phyloP scores from a whole-genome alignment of 345 rosid species.

The Kandelia obovata region DNA sequence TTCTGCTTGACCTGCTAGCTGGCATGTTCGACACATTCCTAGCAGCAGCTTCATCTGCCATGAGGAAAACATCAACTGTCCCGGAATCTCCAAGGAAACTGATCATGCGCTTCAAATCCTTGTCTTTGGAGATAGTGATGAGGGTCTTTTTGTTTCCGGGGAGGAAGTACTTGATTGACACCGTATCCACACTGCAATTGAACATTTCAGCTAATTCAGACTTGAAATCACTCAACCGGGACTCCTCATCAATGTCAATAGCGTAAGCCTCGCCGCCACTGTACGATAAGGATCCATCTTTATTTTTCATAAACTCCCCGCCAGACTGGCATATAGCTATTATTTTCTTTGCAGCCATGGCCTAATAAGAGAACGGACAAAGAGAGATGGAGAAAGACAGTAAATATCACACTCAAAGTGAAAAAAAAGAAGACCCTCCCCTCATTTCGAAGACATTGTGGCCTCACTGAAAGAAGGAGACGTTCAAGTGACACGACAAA shows the following conservation, averaged over 20 bases:
- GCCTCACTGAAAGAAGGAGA: no score
- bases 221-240: conserved; percentile 59
- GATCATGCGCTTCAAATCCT: conserved; percentile 81
- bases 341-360: conserved; percentile 69
- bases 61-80: conserved; percentile 61
- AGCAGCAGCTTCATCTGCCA: conserved; percentile 56
- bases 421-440: no score
- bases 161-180: conserved; percentile 76
- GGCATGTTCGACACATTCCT: conserved; percentile 53
- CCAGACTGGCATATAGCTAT: conserved; percentile 96
- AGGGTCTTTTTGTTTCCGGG: conserved; percentile 87
- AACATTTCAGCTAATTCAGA: conserved; percentile 80
- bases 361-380: no score
- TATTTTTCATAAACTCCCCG: conserved; percentile 63
- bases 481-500: no score
- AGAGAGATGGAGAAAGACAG: no score
- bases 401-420: no score
- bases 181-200: conserved; percentile 42
- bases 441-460: no score
- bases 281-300: conserved; percentile 69
- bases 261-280: conserved; percentile 87
- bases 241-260: conserved; percentile 57
- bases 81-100: conserved; percentile 62
- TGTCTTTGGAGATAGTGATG: conserved; percentile 80
- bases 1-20: conserved; percentile 78